Conservation (phyloP, 768 basidiomycete species). For the Collybia mongolica region DNA sequence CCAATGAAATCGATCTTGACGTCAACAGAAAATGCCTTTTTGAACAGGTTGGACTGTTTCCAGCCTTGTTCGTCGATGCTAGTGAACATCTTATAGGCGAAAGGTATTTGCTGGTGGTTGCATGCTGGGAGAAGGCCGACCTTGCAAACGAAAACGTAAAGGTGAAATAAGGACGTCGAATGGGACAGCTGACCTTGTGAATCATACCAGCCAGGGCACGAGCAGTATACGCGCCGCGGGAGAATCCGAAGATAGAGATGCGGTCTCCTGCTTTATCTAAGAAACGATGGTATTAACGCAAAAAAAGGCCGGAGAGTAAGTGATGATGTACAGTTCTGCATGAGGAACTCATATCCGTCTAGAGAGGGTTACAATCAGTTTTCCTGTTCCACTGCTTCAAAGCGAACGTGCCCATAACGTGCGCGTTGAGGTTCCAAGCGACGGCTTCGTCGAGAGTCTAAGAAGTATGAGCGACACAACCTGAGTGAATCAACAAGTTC, state of each 20-base stretch:
- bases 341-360: slow-evolving; percentile 60
- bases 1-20: slow-evolving; percentile 48
- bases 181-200: slow-evolving; percentile 49
- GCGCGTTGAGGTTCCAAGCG: slow-evolving; percentile 48
- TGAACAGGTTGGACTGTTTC: slow-evolving; percentile 35
- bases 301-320: neutral
- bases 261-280: slow-evolving; percentile 46
- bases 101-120: slow-evolving; percentile 55
- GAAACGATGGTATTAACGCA: neutral
- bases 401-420: slow-evolving; percentile 40
- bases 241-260: slow-evolving; percentile 54
- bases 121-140: slow-evolving; percentile 58
- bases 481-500: neutral
- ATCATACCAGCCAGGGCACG: slow-evolving; percentile 38
- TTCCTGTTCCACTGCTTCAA: neutral
- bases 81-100: slow-evolving; percentile 60
- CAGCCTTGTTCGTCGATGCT: slow-evolving; percentile 21
- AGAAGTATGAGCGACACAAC: neutral
- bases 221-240: slow-evolving; percentile 58
- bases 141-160: slow-evolving; percentile 6
- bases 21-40: slow-evolving; percentile 42
- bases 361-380: neutral
- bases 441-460: slow-evolving; percentile 41
- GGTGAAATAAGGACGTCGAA: slow-evolving; percentile 9
- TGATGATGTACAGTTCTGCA: slow-evolving; percentile 48